These are phyloP conservation scores for Nissolia schottii DNA, from an alignment of 306 rosid species.

Conservation along the genomic window DNA sequence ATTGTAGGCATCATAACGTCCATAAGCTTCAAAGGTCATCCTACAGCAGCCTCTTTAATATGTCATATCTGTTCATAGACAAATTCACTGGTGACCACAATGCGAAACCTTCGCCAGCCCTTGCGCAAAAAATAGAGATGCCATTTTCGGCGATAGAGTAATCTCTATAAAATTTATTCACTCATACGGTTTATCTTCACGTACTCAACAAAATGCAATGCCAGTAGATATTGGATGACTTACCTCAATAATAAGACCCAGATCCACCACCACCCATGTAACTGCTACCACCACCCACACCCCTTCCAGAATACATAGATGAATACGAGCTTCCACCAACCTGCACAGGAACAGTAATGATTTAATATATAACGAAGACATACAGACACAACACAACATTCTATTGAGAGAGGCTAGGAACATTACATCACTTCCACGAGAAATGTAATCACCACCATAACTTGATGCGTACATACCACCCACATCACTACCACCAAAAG, in stretches of 20 bases:
- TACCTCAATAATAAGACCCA: slow-evolving; percentile 91
- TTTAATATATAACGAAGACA: neutral
- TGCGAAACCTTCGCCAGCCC: slow-evolving; percentile 59
- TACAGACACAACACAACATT: neutral
- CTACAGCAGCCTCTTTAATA: slow-evolving; percentile 77
- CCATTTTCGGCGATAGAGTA: slow-evolving; percentile 38
- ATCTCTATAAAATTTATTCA: slow-evolving; percentile 28
- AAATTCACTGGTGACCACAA: slow-evolving; percentile 76
- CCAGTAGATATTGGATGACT: slow-evolving; percentile 16
- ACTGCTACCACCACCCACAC: slow-evolving; percentile 73
- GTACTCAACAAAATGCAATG: slow-evolving; percentile 4
- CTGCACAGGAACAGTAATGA: slow-evolving; percentile 34
- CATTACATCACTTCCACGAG: slow-evolving; percentile 93
- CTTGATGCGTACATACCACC: slow-evolving; percentile 95
- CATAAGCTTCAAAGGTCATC: slow-evolving; percentile 63
- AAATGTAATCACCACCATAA: slow-evolving; percentile 80
- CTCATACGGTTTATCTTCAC: neutral
- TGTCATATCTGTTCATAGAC: slow-evolving; percentile 75
- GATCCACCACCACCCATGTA: slow-evolving; percentile 90
- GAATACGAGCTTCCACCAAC: slow-evolving; percentile 91
- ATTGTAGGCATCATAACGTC: slow-evolving; percentile 50
- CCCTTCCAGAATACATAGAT: slow-evolving; percentile 76
- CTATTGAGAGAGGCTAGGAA: neutral
- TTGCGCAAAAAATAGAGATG: slow-evolving; percentile 42
- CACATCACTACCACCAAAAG: slow-evolving; percentile 62